These are phyloP conservation scores for Drechslera avenae DNA, from an alignment of 2,329 filamentous ascomycete species.

Conservation along the genomic window DNA sequence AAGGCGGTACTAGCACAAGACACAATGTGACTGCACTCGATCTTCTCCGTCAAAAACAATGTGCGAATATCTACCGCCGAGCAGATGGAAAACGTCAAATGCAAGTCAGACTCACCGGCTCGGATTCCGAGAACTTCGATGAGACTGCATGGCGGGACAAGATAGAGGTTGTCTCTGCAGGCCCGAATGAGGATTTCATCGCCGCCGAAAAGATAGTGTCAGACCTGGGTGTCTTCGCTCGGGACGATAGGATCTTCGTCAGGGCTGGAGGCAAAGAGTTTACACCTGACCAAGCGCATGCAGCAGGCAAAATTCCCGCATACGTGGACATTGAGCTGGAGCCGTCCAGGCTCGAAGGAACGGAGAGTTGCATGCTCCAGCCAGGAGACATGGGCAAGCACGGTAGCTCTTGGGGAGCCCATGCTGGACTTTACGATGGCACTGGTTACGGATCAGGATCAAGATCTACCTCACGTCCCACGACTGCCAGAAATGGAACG, in stretches of 20 bases:
- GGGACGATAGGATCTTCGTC: not conserved
- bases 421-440: constrained; percentile 29
- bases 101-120: not conserved
- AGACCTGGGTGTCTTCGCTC: not conserved
- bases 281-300: constrained; percentile 5
- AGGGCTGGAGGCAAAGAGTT: not conserved
- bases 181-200: constrained; percentile 2
- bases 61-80: constrained; percentile 1
- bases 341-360: not conserved
- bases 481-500: constrained; percentile 2
- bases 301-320: constrained; percentile 1
- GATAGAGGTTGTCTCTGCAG: not conserved
- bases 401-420: constrained; percentile 6
- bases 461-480: constrained; percentile 1
- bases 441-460: constrained; percentile 29
- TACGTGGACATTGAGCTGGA: constrained; percentile 5
- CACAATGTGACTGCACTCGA: too few species aligned
- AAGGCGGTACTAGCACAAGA: too few species aligned
- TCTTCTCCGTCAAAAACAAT: not conserved
- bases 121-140: not conserved
- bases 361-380: not conserved
- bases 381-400: not conserved
- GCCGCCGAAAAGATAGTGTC: not conserved
- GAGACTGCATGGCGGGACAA: not conserved
- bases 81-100: constrained; percentile 4